Percentiles rank a stretch among this genome's conserved stretches.
These are phyloP conservation scores for Auricularia auricula-judae DNA, from an alignment of 768 basidiomycete species.

Conservation along the genomic window DNA sequence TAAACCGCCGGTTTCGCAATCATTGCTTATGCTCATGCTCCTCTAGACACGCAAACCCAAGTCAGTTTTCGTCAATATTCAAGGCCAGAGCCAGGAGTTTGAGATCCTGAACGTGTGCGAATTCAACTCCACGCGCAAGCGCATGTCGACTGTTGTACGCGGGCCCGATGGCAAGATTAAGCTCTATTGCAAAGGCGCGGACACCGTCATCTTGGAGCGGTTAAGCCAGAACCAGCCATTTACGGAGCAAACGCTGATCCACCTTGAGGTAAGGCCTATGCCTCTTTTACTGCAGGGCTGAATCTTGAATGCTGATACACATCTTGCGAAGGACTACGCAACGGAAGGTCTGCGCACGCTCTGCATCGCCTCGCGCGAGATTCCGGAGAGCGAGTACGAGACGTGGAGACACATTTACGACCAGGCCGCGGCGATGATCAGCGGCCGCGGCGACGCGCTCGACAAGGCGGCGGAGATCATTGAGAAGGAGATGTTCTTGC, in stretches of 20 bases:
- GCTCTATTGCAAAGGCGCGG: constrained; percentile 93
- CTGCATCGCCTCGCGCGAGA: constrained; percentile 91
- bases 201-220: constrained; percentile 93
- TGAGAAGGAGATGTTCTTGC: constrained; percentile 83
- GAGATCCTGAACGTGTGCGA: constrained; percentile 95
- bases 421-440: constrained; percentile 89
- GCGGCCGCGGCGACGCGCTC: constrained; percentile 87
- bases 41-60: constrained; percentile 89
- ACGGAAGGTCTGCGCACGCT: constrained; percentile 94
- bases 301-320: neutral
- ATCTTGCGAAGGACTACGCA: constrained; percentile 65
- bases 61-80: constrained; percentile 81
- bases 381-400: constrained; percentile 80
- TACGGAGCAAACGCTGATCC: constrained; percentile 74
- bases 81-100: constrained; percentile 65
- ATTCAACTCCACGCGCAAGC: constrained; percentile 95
- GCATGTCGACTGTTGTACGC: constrained; percentile 93
- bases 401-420: constrained; percentile 85
- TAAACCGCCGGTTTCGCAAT: too few species aligned
- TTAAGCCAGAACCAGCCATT: constrained; percentile 69
- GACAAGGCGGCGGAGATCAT: constrained; percentile 93
- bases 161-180: constrained; percentile 86
- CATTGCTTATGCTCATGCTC: constrained; percentile 15
- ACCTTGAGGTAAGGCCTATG: constrained; percentile 61
- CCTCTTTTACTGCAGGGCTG: too few species aligned